These are phyloP conservation scores for Hemileccinum hortonii DNA, from an alignment of 1,284 basidiomycete species.

Conservation along the genomic window DNA sequence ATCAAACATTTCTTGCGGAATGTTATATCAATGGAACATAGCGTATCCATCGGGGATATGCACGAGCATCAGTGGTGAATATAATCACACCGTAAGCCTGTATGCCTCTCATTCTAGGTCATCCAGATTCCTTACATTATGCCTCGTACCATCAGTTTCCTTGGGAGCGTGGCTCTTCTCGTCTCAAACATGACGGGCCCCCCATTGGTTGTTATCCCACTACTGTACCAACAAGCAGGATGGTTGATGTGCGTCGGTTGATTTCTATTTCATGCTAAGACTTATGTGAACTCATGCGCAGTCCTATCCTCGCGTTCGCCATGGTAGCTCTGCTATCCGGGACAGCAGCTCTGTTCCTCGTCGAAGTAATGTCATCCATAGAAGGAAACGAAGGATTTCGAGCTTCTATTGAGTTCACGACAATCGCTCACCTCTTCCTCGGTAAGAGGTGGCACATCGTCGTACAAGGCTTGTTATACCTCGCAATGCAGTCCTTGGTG, in stretches of 20 bases:
- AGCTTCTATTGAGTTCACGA: constrained; percentile 27
- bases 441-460: constrained; percentile 26
- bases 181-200: too few relatives aligned
- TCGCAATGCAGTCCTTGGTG: constrained; percentile 24
- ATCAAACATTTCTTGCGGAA: too few relatives aligned
- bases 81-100: too few relatives aligned
- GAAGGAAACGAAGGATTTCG: constrained; percentile 25
- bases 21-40: too few relatives aligned
- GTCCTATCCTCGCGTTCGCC: too few relatives aligned
- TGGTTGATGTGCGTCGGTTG: constrained; percentile 22
- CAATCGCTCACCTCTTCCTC: constrained; percentile 27
- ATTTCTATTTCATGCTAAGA: neutral
- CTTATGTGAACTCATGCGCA: constrained; percentile 9
- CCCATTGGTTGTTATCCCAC: constrained; percentile 21
- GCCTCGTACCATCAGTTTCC: too few relatives aligned
- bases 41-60: too few relatives aligned
- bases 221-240: constrained; percentile 27
- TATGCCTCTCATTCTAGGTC: too few relatives aligned
- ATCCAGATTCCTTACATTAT: too few relatives aligned
- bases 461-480: constrained; percentile 22
- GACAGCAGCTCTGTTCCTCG: constrained; percentile 20
- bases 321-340: constrained; percentile 18
- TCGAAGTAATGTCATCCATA: constrained; percentile 28
- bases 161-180: too few relatives aligned
- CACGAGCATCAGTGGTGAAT: too few relatives aligned